These are phyloP conservation scores for Cyberlindnera japonica DNA, from an alignment of 805 yeast genomes.

Conservation along the genomic window DNA sequence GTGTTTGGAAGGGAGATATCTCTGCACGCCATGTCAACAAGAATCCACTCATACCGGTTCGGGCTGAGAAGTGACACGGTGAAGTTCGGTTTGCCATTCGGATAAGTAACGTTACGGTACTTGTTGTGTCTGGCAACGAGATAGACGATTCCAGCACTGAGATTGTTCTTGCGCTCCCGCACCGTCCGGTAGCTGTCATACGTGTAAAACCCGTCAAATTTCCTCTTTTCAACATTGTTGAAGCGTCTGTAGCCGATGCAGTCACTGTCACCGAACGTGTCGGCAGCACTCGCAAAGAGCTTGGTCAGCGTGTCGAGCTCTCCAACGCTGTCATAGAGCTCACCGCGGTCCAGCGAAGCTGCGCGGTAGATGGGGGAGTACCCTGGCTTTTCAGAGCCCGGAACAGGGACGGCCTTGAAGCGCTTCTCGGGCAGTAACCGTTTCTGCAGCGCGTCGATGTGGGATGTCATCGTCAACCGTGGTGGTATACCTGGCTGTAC, in stretches of 20 bases:
- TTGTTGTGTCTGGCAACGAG: slow-evolving; percentile 20
- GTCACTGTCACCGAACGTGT: slow-evolving; percentile 25
- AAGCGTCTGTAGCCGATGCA: slow-evolving; percentile 37
- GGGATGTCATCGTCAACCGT: neutral
- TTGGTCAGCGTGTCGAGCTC: slow-evolving; percentile 37
- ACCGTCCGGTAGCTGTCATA: slow-evolving; percentile 31
- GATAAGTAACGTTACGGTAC: slow-evolving; percentile 4
- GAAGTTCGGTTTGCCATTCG: slow-evolving; percentile 33
- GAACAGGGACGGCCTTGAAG: slow-evolving; percentile 23
- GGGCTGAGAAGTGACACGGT: slow-evolving; percentile 50
- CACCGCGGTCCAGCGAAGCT: slow-evolving; percentile 18
- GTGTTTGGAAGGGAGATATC: slow-evolving; percentile 48
- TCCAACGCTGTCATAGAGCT: slow-evolving; percentile 19
- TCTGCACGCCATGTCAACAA: slow-evolving; percentile 62
- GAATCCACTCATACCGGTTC: slow-evolving; percentile 61
- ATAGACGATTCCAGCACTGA: slow-evolving; percentile 41
- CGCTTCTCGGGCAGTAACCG: slow-evolving; percentile 4
- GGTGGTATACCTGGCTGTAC: neutral
- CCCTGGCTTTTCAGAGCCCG: slow-evolving; percentile 39
- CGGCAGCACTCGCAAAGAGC: slow-evolving; percentile 35
- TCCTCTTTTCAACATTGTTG: slow-evolving; percentile 19
- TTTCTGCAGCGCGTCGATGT: slow-evolving; percentile 5
- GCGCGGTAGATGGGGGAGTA: slow-evolving; percentile 44
- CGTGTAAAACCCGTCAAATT: slow-evolving; percentile 24
- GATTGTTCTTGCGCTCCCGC: slow-evolving; percentile 29